Evolutionary conservation across 305 asterid genomes (phyloP).

Genomic region (Fraxinus baroniana): DNA sequence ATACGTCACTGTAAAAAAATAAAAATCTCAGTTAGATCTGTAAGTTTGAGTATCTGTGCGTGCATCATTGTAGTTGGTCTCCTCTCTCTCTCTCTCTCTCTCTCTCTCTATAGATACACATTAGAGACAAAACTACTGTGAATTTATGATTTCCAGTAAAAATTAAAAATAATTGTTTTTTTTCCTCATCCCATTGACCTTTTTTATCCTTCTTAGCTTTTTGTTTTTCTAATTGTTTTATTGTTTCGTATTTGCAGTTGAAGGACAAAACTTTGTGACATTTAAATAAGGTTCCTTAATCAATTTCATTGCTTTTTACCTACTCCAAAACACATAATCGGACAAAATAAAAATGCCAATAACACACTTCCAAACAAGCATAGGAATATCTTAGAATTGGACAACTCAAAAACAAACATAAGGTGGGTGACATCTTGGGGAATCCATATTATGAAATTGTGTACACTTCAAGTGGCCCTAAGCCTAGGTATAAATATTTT

Average conservation of each 20-base stretch:
- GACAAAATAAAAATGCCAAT: background rate
- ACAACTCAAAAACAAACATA: background rate
- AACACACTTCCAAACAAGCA: background rate
- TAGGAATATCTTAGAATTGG: background rate
- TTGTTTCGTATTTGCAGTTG: background rate
- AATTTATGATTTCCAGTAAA: background rate
- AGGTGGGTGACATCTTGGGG: background rate
- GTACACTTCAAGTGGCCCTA: background rate
- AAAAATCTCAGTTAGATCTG: constrained; percentile 6
- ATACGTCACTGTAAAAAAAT: constrained; percentile 29
- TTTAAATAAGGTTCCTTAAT: background rate
- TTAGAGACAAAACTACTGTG: background rate
- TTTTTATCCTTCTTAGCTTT: background rate
- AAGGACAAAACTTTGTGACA: background rate
- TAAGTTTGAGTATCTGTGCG: background rate
- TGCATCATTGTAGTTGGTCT: background rate
- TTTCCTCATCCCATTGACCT: background rate
- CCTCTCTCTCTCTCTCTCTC: background rate
- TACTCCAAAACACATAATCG: background rate
- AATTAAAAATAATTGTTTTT: background rate
- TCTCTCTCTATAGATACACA: background rate
- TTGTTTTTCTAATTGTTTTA: background rate
- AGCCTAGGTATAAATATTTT: background rate
- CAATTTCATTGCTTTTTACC: background rate
- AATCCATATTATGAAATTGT: background rate